Evolutionary conservation across 805 yeast genomes (phyloP).

Genomic region (Candida ponderosae): DNA sequence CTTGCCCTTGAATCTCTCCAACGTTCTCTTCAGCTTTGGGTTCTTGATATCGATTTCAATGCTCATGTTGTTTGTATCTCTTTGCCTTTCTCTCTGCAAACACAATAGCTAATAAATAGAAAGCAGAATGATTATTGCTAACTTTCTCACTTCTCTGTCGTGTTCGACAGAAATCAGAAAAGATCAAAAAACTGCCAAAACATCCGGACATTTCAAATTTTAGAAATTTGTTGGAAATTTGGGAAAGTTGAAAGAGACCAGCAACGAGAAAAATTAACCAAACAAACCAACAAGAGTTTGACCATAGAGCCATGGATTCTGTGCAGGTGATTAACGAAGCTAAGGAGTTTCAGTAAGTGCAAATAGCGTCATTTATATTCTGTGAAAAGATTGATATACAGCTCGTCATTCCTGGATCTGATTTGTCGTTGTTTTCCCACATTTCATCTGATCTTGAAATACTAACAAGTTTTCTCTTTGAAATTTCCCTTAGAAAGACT

Average conservation of each 20-base stretch:
- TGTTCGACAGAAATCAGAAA: too few species aligned
- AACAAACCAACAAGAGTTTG: background rate
- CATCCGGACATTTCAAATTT: too few species aligned
- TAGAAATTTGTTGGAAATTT: too few species aligned
- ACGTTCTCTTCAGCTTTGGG: conserved; percentile 46
- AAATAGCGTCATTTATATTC: too few species aligned
- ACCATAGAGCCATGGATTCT: conserved; percentile 15
- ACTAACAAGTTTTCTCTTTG: conserved; percentile 2
- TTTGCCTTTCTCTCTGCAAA: background rate
- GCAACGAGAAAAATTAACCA: too few species aligned
- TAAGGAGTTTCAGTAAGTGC: conserved; percentile 33
- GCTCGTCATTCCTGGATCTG: too few species aligned
- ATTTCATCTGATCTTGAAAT: background rate
- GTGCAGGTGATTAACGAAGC: conserved; percentile 48
- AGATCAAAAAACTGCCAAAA: too few species aligned
- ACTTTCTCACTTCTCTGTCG: too few species aligned
- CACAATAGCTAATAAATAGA: too few species aligned
- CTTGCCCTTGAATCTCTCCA: conserved; percentile 58
- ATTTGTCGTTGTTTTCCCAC: conserved; percentile 2
- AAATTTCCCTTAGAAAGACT: background rate
- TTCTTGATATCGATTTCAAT: conserved; percentile 10
- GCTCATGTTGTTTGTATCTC: background rate
- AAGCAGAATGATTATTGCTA: too few species aligned
- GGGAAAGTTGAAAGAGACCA: too few species aligned
- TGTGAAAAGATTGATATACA: too few species aligned